Evolutionary conservation across 495 filamentous ascomycete genomes (phyloP).

Genomic region (Daldinia bambusicola): DNA sequence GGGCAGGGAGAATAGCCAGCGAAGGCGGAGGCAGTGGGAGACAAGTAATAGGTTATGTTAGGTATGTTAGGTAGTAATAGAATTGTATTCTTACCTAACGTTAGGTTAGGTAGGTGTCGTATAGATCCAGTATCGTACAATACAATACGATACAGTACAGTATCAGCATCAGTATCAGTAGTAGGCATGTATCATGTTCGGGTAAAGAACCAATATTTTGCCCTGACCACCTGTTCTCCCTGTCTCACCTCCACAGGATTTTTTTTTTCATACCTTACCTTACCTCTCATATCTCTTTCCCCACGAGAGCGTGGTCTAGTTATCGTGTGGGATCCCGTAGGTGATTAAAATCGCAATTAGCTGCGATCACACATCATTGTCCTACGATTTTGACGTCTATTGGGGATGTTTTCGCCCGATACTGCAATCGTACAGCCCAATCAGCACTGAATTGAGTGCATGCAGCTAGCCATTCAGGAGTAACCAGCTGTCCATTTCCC

Average conservation of each 20-base stretch:
- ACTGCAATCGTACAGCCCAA: slow-evolving; percentile 46
- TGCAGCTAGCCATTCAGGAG: slow-evolving; percentile 51
- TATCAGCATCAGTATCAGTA: slow-evolving; percentile 25
- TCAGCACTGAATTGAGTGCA: slow-evolving; percentile 45
- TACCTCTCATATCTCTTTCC: slow-evolving; percentile 30
- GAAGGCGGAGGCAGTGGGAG: slow-evolving; percentile 16
- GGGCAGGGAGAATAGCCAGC: slow-evolving; percentile 16
- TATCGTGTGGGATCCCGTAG: slow-evolving; percentile 24
- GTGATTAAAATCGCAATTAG: slow-evolving; percentile 31
- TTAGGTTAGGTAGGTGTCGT: too few species aligned
- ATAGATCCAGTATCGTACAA: too few species aligned
- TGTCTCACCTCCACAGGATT: slow-evolving; percentile 23
- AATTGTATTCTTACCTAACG: not conserved
- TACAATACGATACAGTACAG: not conserved
- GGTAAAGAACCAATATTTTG: slow-evolving; percentile 20
- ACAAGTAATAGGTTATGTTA: not conserved
- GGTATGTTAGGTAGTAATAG: not conserved
- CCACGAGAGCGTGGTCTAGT: slow-evolving; percentile 30
- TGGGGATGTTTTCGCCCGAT: slow-evolving; percentile 50
- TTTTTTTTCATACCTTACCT: slow-evolving; percentile 19
- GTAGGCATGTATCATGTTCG: slow-evolving; percentile 19
- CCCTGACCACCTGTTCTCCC: slow-evolving; percentile 20
- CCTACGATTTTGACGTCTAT: slow-evolving; percentile 44
- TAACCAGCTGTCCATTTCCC: slow-evolving; percentile 49
- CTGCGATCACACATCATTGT: slow-evolving; percentile 46